Evolutionary conservation across 2,329 filamentous ascomycete species (phyloP).

Genomic region (Dryadomyces quercivorus): DNA sequence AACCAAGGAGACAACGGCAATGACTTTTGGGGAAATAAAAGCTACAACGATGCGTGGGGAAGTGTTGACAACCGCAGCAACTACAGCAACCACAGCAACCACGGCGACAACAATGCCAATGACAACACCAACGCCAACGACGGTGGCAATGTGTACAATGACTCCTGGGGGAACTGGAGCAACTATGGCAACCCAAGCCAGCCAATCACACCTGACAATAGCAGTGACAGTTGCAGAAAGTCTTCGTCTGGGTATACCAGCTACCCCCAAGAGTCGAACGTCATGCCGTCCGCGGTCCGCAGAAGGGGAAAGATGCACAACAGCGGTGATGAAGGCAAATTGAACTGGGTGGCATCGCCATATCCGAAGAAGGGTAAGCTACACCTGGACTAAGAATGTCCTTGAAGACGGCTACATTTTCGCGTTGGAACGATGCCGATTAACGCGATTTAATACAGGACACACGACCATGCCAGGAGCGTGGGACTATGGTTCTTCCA

Average conservation of each 20-base stretch:
- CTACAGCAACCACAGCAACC: too few relatives aligned
- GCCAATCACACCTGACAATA: background rate
- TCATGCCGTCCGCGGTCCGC: background rate
- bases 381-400: background rate
- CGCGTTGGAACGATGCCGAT: too few relatives aligned
- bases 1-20: background rate
- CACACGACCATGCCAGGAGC: slow-evolving; percentile 4
- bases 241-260: background rate
- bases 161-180: background rate
- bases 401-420: background rate
- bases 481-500: slow-evolving; percentile 1
- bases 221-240: background rate
- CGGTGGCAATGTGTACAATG: background rate
- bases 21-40: slow-evolving; percentile 6
- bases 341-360: background rate
- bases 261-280: background rate
- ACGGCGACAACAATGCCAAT: background rate
- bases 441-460: background rate
- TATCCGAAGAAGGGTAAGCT: background rate
- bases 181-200: background rate
- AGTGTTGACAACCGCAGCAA: slow-evolving; percentile 5
- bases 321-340: background rate
- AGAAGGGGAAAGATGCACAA: background rate
- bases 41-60: slow-evolving; percentile 10
- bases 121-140: background rate